Conservation (phyloP, 352 stramenopile genomes). For the Thraustotheca clavata region DNA sequence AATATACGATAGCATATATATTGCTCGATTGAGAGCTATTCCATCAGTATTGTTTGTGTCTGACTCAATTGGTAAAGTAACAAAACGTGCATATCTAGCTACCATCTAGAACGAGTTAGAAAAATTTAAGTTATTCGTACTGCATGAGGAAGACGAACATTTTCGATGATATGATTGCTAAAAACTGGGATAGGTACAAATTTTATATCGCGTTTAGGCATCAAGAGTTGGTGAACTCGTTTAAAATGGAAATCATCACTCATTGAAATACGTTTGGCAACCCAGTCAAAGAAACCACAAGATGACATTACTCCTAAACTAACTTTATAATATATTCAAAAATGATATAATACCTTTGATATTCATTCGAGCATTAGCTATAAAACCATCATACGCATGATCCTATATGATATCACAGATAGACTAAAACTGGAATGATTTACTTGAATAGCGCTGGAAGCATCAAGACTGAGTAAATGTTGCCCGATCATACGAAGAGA, state of each 20-base stretch:
- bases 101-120: neutral
- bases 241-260: conserved; percentile 15
- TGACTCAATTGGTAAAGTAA: neutral
- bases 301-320: conserved; percentile 1
- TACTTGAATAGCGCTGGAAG: neutral
- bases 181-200: neutral
- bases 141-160: neutral
- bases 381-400: conserved; percentile 1
- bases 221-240: neutral
- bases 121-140: neutral
- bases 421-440: neutral
- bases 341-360: neutral
- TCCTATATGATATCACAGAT: neutral
- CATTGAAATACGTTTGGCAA: conserved; percentile 16
- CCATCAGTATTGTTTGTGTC: neutral
- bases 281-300: conserved; percentile 17
- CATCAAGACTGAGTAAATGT: neutral
- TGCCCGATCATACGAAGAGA: conserved; percentile 7
- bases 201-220: neutral
- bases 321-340: neutral
- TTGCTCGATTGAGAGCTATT: neutral
- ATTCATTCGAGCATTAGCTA: conserved; percentile 4
- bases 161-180: conserved; percentile 7
- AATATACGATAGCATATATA: conserved; percentile 20
- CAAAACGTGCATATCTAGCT: neutral